Evolutionary conservation across 2,329 filamentous ascomycete species (phyloP).

Genomic region (Ceratocystis eucalypticola): DNA sequence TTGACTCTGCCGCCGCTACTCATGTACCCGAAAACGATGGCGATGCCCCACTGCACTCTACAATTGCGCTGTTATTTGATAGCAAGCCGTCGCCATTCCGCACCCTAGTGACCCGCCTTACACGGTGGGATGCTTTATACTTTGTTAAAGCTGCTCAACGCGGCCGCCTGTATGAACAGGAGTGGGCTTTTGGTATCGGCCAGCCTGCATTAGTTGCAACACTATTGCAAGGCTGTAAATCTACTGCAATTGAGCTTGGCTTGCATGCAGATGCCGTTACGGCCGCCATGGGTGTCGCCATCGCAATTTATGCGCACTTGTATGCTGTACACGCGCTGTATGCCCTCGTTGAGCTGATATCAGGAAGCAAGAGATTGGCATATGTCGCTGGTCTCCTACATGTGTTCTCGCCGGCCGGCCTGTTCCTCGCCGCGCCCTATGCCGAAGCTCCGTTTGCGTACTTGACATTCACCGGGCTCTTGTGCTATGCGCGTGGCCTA

Average conservation of each 20-base stretch:
- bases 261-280: constrained; percentile 14
- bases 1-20: constrained; percentile 29
- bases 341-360: constrained; percentile 49
- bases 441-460: constrained; percentile 67
- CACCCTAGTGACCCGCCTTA: constrained; percentile 41
- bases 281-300: constrained; percentile 43
- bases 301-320: constrained; percentile 66
- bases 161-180: constrained; percentile 63
- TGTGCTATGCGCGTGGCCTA: constrained; percentile 47
- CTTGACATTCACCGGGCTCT: constrained; percentile 60
- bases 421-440: constrained; percentile 82
- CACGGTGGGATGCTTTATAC: constrained; percentile 73
- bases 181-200: constrained; percentile 62
- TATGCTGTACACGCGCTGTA: constrained; percentile 64
- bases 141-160: constrained; percentile 49
- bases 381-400: constrained; percentile 52
- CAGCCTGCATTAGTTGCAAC: constrained; percentile 28
- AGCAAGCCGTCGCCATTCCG: constrained; percentile 3
- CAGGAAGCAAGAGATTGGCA: constrained; percentile 41
- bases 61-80: constrained; percentile 22
- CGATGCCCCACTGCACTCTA: constrained; percentile 14
- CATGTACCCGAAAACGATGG: constrained; percentile 23
- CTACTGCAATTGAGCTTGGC: constrained; percentile 15
- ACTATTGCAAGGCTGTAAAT: constrained; percentile 12
- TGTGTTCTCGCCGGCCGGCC: constrained; percentile 70